Conservation (phyloP, 805 yeast species). For the Saccharomycopsis oosterbeekiorum region DNA sequence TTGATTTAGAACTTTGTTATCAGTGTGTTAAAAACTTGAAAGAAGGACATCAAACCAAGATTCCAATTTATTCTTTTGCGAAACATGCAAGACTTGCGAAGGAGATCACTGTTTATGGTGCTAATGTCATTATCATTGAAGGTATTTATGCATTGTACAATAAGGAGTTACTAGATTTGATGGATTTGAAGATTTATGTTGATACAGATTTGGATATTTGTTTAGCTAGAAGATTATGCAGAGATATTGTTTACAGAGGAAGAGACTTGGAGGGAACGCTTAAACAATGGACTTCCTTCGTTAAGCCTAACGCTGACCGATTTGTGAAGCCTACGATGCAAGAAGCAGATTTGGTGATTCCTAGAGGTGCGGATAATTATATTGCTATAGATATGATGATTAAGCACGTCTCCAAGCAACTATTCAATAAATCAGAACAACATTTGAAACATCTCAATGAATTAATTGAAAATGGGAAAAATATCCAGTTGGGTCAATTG, state of each 20-base stretch:
- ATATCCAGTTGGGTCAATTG: constrained; percentile 36
- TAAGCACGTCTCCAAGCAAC: constrained; percentile 66
- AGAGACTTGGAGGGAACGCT: constrained; percentile 76
- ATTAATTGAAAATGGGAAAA: constrained; percentile 25
- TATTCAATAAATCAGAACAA: constrained; percentile 49
- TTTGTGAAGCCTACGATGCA: constrained; percentile 67
- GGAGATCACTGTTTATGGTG: constrained; percentile 77
- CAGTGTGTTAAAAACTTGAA: constrained; percentile 57
- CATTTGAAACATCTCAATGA: constrained; percentile 59
- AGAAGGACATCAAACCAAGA: constrained; percentile 54
- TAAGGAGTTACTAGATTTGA: constrained; percentile 53
- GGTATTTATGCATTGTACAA: constrained; percentile 82
- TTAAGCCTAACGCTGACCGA: constrained; percentile 82
- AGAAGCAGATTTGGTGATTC: constrained; percentile 81
- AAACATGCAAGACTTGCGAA: constrained; percentile 50
- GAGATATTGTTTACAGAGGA: constrained; percentile 83
- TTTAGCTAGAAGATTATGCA: constrained; percentile 72
- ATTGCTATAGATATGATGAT: constrained; percentile 76
- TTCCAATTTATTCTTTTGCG: constrained; percentile 64
- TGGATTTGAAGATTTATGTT: constrained; percentile 83
- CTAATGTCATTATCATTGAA: constrained; percentile 85
- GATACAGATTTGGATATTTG: constrained; percentile 93
- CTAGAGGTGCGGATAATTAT: constrained; percentile 63
- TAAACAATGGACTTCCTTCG: constrained; percentile 83
- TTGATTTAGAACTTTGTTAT: constrained; percentile 67